Conservation (phyloP, 2,329 filamentous ascomycete species). For the Monosporascus sp. region DNA sequence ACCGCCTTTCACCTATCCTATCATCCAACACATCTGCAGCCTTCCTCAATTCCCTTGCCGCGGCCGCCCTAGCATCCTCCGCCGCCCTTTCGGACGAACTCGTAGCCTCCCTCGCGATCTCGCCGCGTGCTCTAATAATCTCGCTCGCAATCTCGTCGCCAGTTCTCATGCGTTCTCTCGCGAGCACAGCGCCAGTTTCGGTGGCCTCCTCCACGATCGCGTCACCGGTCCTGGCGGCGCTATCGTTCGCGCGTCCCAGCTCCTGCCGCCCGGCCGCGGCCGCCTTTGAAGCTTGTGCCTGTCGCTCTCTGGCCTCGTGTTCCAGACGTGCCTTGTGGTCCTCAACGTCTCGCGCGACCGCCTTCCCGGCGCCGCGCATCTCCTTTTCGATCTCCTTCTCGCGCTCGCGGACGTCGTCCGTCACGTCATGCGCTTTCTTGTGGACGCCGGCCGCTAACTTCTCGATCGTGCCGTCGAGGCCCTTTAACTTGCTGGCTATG, state of each 20-base stretch:
- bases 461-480: constrained; percentile 6
- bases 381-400: constrained; percentile 13
- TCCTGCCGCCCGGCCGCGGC: constrained; percentile 3
- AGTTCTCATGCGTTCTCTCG: too few species aligned
- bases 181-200: too few species aligned
- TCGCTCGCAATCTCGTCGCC: too few species aligned
- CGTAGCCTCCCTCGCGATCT: background rate
- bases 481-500: constrained; percentile 10
- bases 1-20: too few species aligned
- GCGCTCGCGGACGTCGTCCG: constrained; percentile 13
- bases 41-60: background rate
- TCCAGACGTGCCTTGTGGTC: constrained; percentile 8
- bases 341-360: constrained; percentile 10
- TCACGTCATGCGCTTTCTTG: constrained; percentile 7
- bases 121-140: background rate
- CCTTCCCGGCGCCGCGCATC: constrained; percentile 9
- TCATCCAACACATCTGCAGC: background rate
- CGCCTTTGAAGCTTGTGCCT: constrained; percentile 2
- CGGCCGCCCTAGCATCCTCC: background rate
- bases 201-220: background rate
- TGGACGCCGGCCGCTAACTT: constrained; percentile 9
- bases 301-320: constrained; percentile 10
- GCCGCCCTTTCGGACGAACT: background rate
- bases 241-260: background rate
- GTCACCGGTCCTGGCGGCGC: background rate